A percentile compares a stretch with the other conserved stretches of the same genome.
Conservation (phyloP, 345 rosid species). For the Adansonia digitata region DNA sequence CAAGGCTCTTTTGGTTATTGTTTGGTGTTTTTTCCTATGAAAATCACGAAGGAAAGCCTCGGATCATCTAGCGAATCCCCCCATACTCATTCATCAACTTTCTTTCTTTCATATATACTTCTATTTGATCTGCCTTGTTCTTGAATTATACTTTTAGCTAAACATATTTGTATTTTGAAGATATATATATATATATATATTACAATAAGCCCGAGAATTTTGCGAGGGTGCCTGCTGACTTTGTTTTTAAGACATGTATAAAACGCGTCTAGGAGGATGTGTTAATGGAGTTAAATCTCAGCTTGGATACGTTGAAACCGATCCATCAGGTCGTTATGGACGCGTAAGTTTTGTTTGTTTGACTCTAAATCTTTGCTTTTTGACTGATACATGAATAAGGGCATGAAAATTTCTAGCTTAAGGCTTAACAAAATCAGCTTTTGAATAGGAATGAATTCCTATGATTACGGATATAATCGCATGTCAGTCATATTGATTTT, state of each 20-base stretch:
- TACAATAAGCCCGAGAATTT: background rate
- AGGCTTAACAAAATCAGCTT: background rate
- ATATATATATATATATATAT: background rate
- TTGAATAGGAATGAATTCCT: background rate
- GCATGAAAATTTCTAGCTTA: background rate
- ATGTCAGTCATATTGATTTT: background rate
- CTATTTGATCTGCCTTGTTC: background rate
- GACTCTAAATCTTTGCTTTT: background rate
- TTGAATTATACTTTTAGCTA: background rate
- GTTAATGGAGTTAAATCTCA: conserved; percentile 26
- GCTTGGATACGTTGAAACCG: conserved; percentile 62
- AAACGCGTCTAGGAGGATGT: conserved; percentile 28
- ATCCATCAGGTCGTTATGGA: conserved; percentile 85
- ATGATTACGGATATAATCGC: background rate
- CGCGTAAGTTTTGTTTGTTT: conserved; percentile 54
- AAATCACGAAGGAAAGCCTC: conserved; percentile 84
- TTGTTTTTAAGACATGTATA: conserved; percentile 41
- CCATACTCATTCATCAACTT: background rate
- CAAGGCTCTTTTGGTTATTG: conserved; percentile 68
- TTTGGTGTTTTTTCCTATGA: conserved; percentile 79
- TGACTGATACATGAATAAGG: background rate
- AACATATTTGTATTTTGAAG: background rate
- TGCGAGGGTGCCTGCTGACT: conserved; percentile 19
- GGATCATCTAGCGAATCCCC: conserved; percentile 50
- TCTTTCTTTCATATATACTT: background rate